Evolutionary conservation across 352 stramenopile genomes (phyloP).

Genomic region (Globisporangium radiosum): DNA sequence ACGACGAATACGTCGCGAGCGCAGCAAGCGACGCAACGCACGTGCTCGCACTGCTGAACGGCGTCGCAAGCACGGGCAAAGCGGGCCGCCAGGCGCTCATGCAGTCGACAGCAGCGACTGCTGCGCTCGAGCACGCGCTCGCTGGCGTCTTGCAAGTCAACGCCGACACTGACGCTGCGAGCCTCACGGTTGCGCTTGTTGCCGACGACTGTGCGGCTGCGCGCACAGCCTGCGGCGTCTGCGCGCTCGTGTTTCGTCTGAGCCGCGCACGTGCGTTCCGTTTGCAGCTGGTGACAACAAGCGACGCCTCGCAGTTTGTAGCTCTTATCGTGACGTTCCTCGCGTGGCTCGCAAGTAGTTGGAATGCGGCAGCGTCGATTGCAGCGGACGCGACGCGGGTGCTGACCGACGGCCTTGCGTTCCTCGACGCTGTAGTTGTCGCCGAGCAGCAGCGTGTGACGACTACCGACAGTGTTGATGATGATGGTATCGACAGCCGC

Average conservation of each 20-base stretch:
- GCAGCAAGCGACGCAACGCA: conserved; percentile 28
- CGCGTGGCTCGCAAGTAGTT: conserved; percentile 41
- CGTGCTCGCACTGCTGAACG: conserved; percentile 57
- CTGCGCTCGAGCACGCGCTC: conserved; percentile 33
- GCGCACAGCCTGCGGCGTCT: conserved; percentile 44
- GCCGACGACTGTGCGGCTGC: conserved; percentile 28
- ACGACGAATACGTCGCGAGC: too few species aligned
- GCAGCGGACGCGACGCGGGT: conserved; percentile 29
- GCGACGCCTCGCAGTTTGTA: conserved; percentile 5
- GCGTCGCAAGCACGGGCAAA: conserved; percentile 39
- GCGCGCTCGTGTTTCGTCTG: conserved; percentile 46
- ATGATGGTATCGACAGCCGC: conserved; percentile 3
- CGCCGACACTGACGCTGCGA: conserved; percentile 8
- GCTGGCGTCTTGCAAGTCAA: conserved; percentile 13
- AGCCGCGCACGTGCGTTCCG: conserved; percentile 24
- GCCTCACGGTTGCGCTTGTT: conserved; percentile 11
- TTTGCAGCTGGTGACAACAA: conserved; percentile 40
- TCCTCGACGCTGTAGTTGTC: conserved; percentile 43
- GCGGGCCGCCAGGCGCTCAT: conserved; percentile 44
- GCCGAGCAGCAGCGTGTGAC: conserved; percentile 18
- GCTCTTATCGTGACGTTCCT: conserved; percentile 6
- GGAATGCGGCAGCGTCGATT: conserved; percentile 21
- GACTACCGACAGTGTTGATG: neutral
- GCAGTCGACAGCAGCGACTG: conserved; percentile 34
- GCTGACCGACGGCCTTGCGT: conserved; percentile 32